Evolutionary conservation across 495 filamentous ascomycete species (phyloP), one percentile per base, ranked within the genome.

Genomic region (Talaromyces adpressus): DNA sequence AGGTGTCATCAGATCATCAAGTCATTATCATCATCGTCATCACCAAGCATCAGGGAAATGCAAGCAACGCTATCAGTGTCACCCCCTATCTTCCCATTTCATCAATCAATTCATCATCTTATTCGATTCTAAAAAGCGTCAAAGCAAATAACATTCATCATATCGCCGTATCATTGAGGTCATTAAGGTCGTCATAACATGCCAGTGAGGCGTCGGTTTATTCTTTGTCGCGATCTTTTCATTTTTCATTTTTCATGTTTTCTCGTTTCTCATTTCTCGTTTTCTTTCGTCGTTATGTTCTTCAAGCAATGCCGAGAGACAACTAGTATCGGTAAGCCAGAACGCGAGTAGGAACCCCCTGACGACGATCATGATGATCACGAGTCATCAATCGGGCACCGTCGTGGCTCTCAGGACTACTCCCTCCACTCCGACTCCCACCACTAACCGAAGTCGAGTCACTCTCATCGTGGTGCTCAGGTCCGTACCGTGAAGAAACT

Each of bases 341-440:
- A 20, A 47, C 60, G 51, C 45, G 39, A 23, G 60, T 6, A 29
- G 60, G 16, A 32, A 53, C 29, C 7, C 45, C 47, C 60, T 62
- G 60, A 36, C 62, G 62, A n/a, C 62, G 49, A 16, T 56, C 64
- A 52, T 20, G 45, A 14, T 61, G 29, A 20, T 58, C 62, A 36
- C 30, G 56, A 22, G 23, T 58, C 56, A 58, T 58, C 65, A 61
- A 62, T 32, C 64, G 60, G 58, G 75, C 76, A 60, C 70, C 72
- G 57, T 77, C 78, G 64, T 70, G 70, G 70, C 74, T 84, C 58
- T 79, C 78, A 12, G 85, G 84, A 73, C 85, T 89, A 62, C 82
- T 85, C 9, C 77, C 80, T 20, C 79, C 79, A 66, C 80, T 82
- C 36, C 81, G 77, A 64, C 84, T 87, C 6, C 76, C 81, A 34